Evolutionary conservation across 1,284 basidiomycete genomes (phyloP), one percentile per base, ranked within the genome.

Genomic region (Ceratobasidium sp.): DNA sequence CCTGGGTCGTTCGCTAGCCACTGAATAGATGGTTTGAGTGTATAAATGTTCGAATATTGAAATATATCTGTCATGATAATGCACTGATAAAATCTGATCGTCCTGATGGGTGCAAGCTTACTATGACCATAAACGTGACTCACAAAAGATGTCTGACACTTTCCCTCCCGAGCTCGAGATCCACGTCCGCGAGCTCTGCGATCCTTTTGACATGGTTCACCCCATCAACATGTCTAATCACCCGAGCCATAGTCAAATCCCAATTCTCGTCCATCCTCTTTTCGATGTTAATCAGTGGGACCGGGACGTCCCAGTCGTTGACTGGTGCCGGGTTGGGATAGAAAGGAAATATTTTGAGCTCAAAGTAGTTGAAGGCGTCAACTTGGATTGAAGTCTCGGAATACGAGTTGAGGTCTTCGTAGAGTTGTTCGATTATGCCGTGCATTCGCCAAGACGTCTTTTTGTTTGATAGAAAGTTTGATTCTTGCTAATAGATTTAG

Each of bases 11-110:
- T 88, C 9, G 92, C 92, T 50, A 97, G 86, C 85, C 90, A 93
- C 76, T 94, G 89, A 28, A 97, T 89, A 74, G 88, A 90, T 74
- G 92, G 92, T 59, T 91, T 88, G 41, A 97, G 84, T 0, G 93
- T 93, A 79, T 99, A 99, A 89, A 97, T 94, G 81, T 98, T 98
- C n/a, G 93, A 93, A 80, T 92, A 97, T 80, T 98, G 96, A 80
- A 99, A 99, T 62, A 98, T 93, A 81, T 99, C 96, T 70, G 96
- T 90, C 77, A 91, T 92, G 89, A 98, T 95, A 78, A 98, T 90
- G 69, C 97, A 96, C 82, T 97, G 94, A 79, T 98, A 98, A 79
- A 94, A 98, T 55, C 94, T 94, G 55, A 48, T 23, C 26, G 59
- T 60, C 34, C 50, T 39, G 41, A 23, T 57, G 28, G 43, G 30